Conservation (phyloP, 441 rosid genomes). For the Euphorbia celastroides region DNA sequence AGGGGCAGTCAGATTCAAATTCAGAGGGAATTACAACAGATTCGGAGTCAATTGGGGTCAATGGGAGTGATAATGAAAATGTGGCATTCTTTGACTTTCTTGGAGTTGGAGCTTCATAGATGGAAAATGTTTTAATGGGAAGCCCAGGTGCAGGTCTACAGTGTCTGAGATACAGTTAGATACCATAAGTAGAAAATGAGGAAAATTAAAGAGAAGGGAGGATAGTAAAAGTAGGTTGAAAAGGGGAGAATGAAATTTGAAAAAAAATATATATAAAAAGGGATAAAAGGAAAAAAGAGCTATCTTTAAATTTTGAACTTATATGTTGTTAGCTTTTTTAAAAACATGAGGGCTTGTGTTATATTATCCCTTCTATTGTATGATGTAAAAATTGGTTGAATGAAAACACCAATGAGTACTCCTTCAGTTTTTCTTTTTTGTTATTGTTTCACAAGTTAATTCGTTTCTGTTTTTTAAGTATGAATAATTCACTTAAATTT, state of each 20-base stretch:
- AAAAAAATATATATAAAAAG: not conserved
- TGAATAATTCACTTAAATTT: too few relatives aligned
- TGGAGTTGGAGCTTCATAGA: slow-evolving; percentile 44
- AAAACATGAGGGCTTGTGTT: not conserved
- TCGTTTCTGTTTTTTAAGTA: too few relatives aligned
- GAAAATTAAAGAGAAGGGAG: not conserved
- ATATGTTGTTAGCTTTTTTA: not conserved
- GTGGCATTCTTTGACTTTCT: slow-evolving; percentile 56
- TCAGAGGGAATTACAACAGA: slow-evolving; percentile 50
- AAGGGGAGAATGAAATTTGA: not conserved
- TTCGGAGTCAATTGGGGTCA: slow-evolving; percentile 44
- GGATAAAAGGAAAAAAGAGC: not conserved
- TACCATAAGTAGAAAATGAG: not conserved
- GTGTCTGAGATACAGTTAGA: slow-evolving; percentile 1
- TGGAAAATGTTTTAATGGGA: not conserved
- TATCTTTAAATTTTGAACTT: not conserved
- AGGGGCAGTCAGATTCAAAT: slow-evolving; percentile 47
- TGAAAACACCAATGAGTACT: too few relatives aligned
- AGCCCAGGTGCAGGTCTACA: slow-evolving; percentile 5
- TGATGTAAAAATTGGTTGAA: not conserved
- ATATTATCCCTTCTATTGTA: not conserved
- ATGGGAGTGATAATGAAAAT: slow-evolving; percentile 21
- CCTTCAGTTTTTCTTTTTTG: too few relatives aligned
- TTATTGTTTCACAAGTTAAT: too few relatives aligned
- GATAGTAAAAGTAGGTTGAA: not conserved